Base-by-base conservation (phyloP, 805 yeast genomes). In the Kluyveromyces siamensis region DNA sequence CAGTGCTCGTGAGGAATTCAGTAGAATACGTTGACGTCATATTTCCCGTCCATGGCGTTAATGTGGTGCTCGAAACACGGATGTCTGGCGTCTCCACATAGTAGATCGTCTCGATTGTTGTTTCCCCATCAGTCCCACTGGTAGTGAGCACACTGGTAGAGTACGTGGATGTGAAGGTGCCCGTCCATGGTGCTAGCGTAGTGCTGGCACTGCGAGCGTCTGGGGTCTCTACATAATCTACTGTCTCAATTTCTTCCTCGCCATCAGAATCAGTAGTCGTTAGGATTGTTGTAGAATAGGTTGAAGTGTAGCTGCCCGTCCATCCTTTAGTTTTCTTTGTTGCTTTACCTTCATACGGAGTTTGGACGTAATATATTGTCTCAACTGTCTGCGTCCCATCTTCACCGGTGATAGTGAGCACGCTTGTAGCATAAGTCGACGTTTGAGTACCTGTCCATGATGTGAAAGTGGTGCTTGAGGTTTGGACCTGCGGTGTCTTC, bases 401-500 rank as follows among this genome's bases (percentile, higher is more conserved):
- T 16, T 40, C 33, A 14, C 47, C 51, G 6, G 51, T 48, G 16
- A 35, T 36, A 6, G 47, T 44, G 17, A 45, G 35, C n/a, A 27
- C 37, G 4, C 35, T 35, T 5, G 53, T 46, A 6, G 48, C 35
- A 39, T 47, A 50, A 8, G 57, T 50, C 6, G 47, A 35, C 2
- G 54, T 49, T 18, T 21, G 16, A 5, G 46, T 4, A 11, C 55
- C 54, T 19, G 51, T 45, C 47, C 54, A 54, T 8, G 40, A 42
- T 8, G 33, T 47, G 46, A 40, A 44, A 8, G 51, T 51, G 10
- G 49, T 47, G 37, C 42, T 36, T 18, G 16, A 13, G 27, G 38
- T 40, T 7, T 13, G 37, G 13, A 14, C 39, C 2, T n/a, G 14
- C 41, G 58, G 58, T 1, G 58, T 55, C 25, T 53, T 53, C 6